Conservation (phyloP, 352 stramenopile species). For the Phytophthora litchii region DNA sequence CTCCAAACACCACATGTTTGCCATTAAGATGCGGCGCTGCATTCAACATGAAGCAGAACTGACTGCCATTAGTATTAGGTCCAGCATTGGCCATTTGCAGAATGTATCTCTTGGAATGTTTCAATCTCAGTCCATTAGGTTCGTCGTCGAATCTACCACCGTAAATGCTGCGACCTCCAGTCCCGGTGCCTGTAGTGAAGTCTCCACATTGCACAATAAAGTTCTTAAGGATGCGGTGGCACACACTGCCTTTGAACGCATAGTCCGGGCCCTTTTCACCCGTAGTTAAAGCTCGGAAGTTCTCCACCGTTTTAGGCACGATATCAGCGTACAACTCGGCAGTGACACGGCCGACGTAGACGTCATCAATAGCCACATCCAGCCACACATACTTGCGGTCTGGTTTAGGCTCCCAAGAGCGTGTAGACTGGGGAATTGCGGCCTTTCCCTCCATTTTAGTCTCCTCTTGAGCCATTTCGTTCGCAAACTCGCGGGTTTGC, state of each 20-base stretch:
- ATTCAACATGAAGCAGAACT: conserved; percentile 99
- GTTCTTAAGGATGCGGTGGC: conserved; percentile 97
- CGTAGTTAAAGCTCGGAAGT: conserved; percentile 97
- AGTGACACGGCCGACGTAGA: conserved; percentile 71
- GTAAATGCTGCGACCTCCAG: conserved; percentile 97
- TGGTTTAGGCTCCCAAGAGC: conserved; percentile 58
- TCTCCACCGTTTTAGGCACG: conserved; percentile 98
- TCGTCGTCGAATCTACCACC: conserved; percentile 98
- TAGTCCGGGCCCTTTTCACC: conserved; percentile 94
- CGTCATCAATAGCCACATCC: conserved; percentile 82
- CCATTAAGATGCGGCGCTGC: conserved; percentile 77
- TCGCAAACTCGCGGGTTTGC: conserved; percentile 5
- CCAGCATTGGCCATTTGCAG: conserved; percentile 98
- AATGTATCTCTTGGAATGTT: conserved; percentile 83
- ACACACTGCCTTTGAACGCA: conserved; percentile 97
- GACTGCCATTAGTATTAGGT: conserved; percentile 97
- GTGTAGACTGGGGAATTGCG: conserved; percentile 20
- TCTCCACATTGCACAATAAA: conserved; percentile 99
- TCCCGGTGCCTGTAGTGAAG: conserved; percentile 93
- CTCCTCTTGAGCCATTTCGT: conserved; percentile 13
- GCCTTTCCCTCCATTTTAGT: conserved; percentile 13
- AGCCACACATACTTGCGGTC: conserved; percentile 87
- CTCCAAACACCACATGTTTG: conserved; percentile 87
- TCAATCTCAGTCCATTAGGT: conserved; percentile 86
- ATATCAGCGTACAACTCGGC: conserved; percentile 93